Base-by-base conservation (phyloP, 768 basidiomycete genomes). In the Kwoniella heveanensis region DNA sequence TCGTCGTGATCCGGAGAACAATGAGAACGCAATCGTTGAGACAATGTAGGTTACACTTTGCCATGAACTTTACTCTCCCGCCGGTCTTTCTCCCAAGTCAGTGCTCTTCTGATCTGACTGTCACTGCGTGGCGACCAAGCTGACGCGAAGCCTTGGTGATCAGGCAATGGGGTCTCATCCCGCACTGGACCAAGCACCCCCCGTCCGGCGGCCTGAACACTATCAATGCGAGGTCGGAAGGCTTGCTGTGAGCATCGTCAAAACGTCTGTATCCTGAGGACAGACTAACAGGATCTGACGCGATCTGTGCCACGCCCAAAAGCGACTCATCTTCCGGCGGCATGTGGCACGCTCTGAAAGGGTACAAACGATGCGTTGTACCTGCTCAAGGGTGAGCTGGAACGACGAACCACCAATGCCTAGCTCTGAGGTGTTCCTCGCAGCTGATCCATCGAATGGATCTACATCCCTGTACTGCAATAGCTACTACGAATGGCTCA, bases 401-500 rank as follows among this genome's bases (percentile, higher is more conserved):
- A 32, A 32, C 7, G 7, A 32, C 13, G 32, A 5, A 32, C 13
- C 7, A 32, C 13, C 19, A 32, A 54, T 32, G 5, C 32, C 32
- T 32, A n/a, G n/a, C n/a, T n/a, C n/a, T n/a, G n/a, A n/a, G n/a
- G n/a, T n/a, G n/a, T n/a, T n/a, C n/a, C n/a, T n/a, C n/a, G n/a
- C n/a, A n/a, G n/a, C n/a, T n/a, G n/a, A n/a, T n/a, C n/a, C n/a
- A n/a, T n/a, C n/a, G n/a, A n/a, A n/a, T n/a, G n/a, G n/a, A n/a
- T n/a, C n/a, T n/a, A n/a, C n/a, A n/a, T n/a, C n/a, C n/a, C 25
- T 30, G 27, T 21, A 4, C 22, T 25, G n/a, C 4, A 3, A 22
- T 17, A 91, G 91, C 29, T 96, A 96, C 78, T 97, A 91, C 76
- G 95, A 99, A 80, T 97, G 95, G 95, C 83, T 91, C 46, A 88